Evolutionary conservation across 345 rosid species (phyloP).

Genomic region (Sonneratia caseolaris): DNA sequence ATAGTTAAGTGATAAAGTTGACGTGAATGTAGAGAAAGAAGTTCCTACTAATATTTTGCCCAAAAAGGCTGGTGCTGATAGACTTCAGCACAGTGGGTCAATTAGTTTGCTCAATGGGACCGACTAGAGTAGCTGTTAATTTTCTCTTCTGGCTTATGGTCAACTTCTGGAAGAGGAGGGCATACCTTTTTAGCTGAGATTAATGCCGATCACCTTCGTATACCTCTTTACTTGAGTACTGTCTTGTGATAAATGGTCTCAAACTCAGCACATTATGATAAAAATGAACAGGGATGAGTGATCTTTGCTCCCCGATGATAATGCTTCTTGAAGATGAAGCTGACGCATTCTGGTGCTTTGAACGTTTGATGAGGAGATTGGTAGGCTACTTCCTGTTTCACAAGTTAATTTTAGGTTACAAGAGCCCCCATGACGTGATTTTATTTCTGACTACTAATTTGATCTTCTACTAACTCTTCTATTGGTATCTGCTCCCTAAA

Average conservation of each 20-base stretch:
- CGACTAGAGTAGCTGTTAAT: too few relatives aligned
- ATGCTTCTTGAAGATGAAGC: conserved; percentile 88
- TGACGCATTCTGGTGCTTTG: conserved; percentile 99
- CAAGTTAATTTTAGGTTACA: background rate
- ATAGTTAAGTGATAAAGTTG: too few relatives aligned
- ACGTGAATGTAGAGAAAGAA: too few relatives aligned
- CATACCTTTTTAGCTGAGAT: too few relatives aligned
- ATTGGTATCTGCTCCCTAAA: conserved; percentile 8
- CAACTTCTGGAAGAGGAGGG: too few relatives aligned
- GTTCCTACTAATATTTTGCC: too few relatives aligned
- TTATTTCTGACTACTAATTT: background rate
- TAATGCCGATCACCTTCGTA: background rate
- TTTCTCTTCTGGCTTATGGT: too few relatives aligned
- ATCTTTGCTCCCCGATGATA: conserved; percentile 98
- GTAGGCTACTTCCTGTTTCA: conserved; percentile 22
- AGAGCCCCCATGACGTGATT: background rate
- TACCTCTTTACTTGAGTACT: background rate
- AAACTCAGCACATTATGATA: background rate
- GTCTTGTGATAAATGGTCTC: background rate
- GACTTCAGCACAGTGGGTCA: too few relatives aligned
- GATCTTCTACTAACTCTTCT: background rate
- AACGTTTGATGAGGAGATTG: conserved; percentile 92
- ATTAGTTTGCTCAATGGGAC: too few relatives aligned
- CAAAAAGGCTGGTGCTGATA: too few relatives aligned
- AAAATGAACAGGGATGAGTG: conserved; percentile 74